phyloP scores from a whole-genome alignment of 2,329 filamentous ascomycete species.

The Thyridium curvatum region DNA sequence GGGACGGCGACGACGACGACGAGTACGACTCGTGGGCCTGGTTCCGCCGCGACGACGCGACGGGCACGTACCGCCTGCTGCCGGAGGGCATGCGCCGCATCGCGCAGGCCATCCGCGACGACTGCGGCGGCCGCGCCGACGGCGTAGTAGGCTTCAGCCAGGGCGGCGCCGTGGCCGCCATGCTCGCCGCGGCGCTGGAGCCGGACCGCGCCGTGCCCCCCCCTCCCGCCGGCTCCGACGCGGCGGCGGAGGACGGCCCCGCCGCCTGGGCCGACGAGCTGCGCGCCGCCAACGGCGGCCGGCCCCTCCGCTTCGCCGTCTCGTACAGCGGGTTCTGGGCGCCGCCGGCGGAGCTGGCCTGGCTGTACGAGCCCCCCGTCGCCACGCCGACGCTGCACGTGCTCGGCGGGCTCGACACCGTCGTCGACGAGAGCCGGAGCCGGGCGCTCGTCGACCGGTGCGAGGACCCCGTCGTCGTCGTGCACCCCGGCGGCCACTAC shows the following conservation, averaged over 20 bases:
- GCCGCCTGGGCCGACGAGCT: slow-evolving; percentile 36
- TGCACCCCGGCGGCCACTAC: slow-evolving; percentile 87
- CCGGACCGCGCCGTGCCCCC: slow-evolving; percentile 19
- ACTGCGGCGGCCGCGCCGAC: slow-evolving; percentile 61
- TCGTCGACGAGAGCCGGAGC: slow-evolving; percentile 75
- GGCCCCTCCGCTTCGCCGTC: slow-evolving; percentile 60
- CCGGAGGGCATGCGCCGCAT: slow-evolving; percentile 61
- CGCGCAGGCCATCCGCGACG: slow-evolving; percentile 52
- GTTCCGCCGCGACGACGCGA: slow-evolving; percentile 67
- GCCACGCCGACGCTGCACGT: slow-evolving; percentile 75
- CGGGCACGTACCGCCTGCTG: slow-evolving; percentile 60
- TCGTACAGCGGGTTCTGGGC: slow-evolving; percentile 74
- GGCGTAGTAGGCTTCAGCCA: slow-evolving; percentile 80
- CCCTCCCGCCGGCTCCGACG: slow-evolving; percentile 19
- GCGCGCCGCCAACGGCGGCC: slow-evolving; percentile 40
- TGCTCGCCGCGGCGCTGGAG: slow-evolving; percentile 71
- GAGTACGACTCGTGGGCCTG: slow-evolving; percentile 70
- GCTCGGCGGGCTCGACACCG: slow-evolving; percentile 76
- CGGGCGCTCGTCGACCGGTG: slow-evolving; percentile 61
- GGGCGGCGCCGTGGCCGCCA: slow-evolving; percentile 64
- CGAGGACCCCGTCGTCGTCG: slow-evolving; percentile 44
- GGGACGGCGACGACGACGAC: slow-evolving; percentile 24
- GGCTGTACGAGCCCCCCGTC: slow-evolving; percentile 70
- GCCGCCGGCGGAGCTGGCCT: slow-evolving; percentile 52
- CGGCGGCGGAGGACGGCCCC: slow-evolving; percentile 15